Conservation (phyloP, 257 asterid species). For the Lithospermum erythrorhizon region DNA sequence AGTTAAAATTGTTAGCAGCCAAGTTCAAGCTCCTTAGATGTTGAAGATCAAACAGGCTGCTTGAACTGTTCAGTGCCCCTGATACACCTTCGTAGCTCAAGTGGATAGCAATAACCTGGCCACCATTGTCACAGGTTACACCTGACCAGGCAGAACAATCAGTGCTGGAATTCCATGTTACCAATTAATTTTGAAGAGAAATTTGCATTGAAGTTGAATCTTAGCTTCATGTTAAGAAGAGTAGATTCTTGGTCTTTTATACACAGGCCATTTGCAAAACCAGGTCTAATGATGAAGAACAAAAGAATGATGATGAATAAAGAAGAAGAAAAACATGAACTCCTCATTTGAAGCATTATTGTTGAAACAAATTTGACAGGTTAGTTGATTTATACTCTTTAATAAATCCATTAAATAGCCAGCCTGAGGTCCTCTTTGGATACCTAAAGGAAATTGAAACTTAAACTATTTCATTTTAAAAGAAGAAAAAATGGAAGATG, state of each 20-base stretch:
- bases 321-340: neutral
- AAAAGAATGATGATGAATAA: neutral
- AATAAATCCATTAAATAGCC: neutral
- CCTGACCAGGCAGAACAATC: conserved; percentile 6
- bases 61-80: neutral
- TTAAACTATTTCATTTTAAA: neutral
- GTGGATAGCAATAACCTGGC: neutral
- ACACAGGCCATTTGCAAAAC: conserved; percentile 1
- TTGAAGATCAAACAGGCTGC: conserved; percentile 1
- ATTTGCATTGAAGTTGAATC: neutral
- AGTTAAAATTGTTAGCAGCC: neutral
- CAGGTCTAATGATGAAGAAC: neutral
- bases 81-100: neutral
- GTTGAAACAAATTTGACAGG: neutral
- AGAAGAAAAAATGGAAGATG: too few relatives aligned
- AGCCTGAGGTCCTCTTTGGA: conserved; percentile 1
- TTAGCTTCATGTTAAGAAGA: conserved; percentile 1
- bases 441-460: neutral
- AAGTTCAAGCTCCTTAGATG: neutral
- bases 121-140: conserved; percentile 3
- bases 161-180: conserved; percentile 5
- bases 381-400: neutral
- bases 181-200: neutral
- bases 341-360: neutral
- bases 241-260: neutral